Base-by-base conservation (phyloP, 129 eudicot species). In the Gnaphalium uliginosum region DNA sequence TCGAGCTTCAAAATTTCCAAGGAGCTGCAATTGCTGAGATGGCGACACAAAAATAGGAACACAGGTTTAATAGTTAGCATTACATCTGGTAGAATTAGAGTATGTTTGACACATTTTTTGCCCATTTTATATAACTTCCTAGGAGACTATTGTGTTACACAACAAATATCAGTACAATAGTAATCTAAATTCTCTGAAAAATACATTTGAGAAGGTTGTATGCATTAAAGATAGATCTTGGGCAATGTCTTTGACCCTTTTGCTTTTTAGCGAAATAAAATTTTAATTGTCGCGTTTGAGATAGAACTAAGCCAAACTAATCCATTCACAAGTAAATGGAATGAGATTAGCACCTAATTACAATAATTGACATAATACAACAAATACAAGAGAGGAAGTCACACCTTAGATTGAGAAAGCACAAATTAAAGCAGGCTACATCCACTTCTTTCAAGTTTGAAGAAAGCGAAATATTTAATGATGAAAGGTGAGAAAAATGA, bases 401-500 rank as follows among this genome's bases (percentile, higher is more conserved):
- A 32, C 59, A 93, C 98, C 98, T 93, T 83, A 93, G 79, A 85
- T 93, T 93, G 72, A 93, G 98, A 74, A 88, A 85, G 79, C 92
- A 82, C 67, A 93, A 71, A 78, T 89, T 88, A 73, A 71, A 66
- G 76, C 97, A 93, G 6, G 96, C 88, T 14, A 93, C 72, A 24
- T 93, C 93, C 48, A 93, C 97, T 73, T 93, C 97, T 82, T 87
- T 90, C 79, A 93, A 73, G 73, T 93, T 85, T n/a, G 89, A 76
- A 54, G 98, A 93, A 23, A 93, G 71, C 5, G 98, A 93, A 41
- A 93, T 87, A 81, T 93, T 93, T 71, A 93, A 77, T 0, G 98
- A 90, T 14, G 98, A 79, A 57, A 93, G 71, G 56, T 88, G 81
- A 62, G 73, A 59, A 74, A 93, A 87, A 23, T 76, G 85, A 4